Percentiles rank a stretch among this genome's conserved stretches.
These are phyloP conservation scores for Albugo laibachii DNA, from an alignment of 352 stramenopile species.

Conservation along the genomic window DNA sequence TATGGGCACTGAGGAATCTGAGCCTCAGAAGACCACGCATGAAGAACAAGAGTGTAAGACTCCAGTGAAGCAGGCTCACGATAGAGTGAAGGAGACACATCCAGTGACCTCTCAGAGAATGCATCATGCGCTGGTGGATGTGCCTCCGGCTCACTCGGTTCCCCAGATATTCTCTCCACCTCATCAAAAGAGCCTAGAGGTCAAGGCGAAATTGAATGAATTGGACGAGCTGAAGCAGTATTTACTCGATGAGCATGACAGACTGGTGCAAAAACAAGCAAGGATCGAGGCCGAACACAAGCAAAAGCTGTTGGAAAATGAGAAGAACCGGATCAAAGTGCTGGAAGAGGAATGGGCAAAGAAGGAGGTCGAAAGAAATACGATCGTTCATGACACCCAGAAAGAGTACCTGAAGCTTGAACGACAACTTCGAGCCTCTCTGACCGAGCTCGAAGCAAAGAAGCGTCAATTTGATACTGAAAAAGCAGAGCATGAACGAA, in stretches of 20 bases:
- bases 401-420: slow-evolving; percentile 52
- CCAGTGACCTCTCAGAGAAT: no score
- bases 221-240: slow-evolving; percentile 13
- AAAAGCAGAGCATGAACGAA: slow-evolving; percentile 27
- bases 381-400: slow-evolving; percentile 25
- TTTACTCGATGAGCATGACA: slow-evolving; percentile 15
- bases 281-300: slow-evolving; percentile 31
- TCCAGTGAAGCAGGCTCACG: no score
- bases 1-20: no score
- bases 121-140: no score
- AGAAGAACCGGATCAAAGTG: slow-evolving; percentile 50
- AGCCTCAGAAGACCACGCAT: no score
- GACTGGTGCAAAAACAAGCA: slow-evolving; percentile 28
- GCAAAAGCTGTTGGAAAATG: slow-evolving; percentile 21
- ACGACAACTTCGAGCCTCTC: slow-evolving; percentile 24
- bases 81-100: no score
- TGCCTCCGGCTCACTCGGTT: no score
- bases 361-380: slow-evolving; percentile 47
- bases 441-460: slow-evolving; percentile 32
- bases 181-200: neutral
- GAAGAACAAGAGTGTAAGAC: no score
- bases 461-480: slow-evolving; percentile 32
- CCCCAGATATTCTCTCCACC: no score
- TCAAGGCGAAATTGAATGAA: slow-evolving; percentile 7
- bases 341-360: slow-evolving; percentile 61